Evolutionary conservation across 805 yeast genomes (phyloP), one percentile per base, ranked within the genome.

Genomic region (Tetrapisispora iriomotensis): DNA sequence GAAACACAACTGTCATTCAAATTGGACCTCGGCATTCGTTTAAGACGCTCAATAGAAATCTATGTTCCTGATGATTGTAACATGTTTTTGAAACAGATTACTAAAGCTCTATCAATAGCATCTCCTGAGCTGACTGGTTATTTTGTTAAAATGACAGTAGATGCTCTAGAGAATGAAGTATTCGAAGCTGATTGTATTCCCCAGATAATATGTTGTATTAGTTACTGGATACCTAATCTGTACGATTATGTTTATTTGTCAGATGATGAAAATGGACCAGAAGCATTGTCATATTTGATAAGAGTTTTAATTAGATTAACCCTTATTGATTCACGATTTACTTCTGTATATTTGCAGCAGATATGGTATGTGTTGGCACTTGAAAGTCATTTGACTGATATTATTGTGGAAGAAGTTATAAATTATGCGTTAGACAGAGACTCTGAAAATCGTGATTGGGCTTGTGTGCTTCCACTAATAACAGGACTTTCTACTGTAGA

Each of bases 221-320:
- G 82, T 0, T 88, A 92, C 2, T 86, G 95, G 94, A 67, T 82
- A 13, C 71, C 71, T 19, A 81, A 84, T 48, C 65, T 84, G 19
- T 74, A 76, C 53, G 65, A 67, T 12, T 58, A 75, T 46, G 77
- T 83, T 7, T 79, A 67, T 50, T 49, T 70, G 30, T 66, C 65
- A 14, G 75, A 72, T 47, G 76, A 74, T 21, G 71, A 69, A 23
- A 66, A 63, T 41, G 92, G 94, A 0, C 68, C 74, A 1, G 80
- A 74, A 37, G 66, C 72, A 39, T 71, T 80, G 6, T 70, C 80
- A 1, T 75, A 72, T 33, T 60, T 84, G 9, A 67, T 85, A 19
- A 66, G 87, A 29, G 72, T 72, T 37, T 68, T 83, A 45, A 75
- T 85, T 39, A 66, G 70, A 27, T 67, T 78, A 22, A 72, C 88